These are phyloP conservation scores for Mortierella sp. DNA, from an alignment of 371 early-diverging fungal species.

Conservation along the genomic window DNA sequence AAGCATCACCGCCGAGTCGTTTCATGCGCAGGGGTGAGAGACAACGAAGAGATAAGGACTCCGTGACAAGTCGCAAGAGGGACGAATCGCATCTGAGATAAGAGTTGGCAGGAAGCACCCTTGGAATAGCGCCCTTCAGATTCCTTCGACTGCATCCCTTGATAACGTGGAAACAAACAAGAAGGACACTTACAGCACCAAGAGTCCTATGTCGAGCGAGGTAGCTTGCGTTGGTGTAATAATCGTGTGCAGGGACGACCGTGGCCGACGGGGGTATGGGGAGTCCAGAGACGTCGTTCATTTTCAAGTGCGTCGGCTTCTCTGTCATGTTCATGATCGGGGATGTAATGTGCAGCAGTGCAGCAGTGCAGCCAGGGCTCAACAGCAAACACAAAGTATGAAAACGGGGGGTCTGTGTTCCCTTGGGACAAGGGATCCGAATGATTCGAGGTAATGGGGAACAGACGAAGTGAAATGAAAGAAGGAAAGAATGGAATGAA, in stretches of 20 bases:
- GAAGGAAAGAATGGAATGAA: background rate
- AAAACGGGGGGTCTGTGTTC: constrained; percentile 1
- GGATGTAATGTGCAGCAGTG: background rate
- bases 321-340: constrained; percentile 20
- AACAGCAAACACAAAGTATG: background rate
- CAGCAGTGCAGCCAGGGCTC: background rate
- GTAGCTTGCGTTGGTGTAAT: constrained; percentile 29
- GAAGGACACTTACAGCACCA: constrained; percentile 21
- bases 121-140: background rate
- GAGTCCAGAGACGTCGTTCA: constrained; percentile 10
- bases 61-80: too few species aligned
- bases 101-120: too few species aligned
- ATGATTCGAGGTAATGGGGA: background rate
- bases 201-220: constrained; percentile 21
- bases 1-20: too few species aligned
- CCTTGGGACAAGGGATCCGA: background rate
- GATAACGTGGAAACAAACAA: too few species aligned
- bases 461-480: background rate
- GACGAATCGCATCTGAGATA: too few species aligned
- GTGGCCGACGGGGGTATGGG: constrained; percentile 14
- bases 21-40: too few species aligned
- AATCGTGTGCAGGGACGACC: constrained; percentile 29
- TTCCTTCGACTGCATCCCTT: background rate
- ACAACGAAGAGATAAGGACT: too few species aligned
- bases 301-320: constrained; percentile 9